These are phyloP conservation scores for Lachnellula suecica DNA, from an alignment of 2,329 filamentous ascomycete species.

Conservation along the genomic window DNA sequence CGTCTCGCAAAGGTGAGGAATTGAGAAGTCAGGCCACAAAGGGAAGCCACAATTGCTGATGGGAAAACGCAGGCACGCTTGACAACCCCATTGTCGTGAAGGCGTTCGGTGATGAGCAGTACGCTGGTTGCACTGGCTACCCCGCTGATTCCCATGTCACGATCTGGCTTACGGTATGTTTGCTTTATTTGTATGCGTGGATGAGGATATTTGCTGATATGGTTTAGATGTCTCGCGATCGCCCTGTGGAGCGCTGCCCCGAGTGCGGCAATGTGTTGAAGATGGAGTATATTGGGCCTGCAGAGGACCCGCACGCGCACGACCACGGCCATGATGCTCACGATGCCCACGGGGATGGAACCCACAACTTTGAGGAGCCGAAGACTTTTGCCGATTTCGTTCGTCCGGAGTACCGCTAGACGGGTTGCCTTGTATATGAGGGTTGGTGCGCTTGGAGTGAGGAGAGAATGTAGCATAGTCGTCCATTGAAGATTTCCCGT, in stretches of 20 bases:
- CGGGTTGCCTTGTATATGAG: slow-evolving; percentile 1
- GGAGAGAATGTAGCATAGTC: slow-evolving; percentile 12
- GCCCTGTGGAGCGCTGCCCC: slow-evolving; percentile 90
- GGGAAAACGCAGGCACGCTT: slow-evolving; percentile 66
- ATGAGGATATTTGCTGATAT: neutral
- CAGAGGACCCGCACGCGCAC: slow-evolving; percentile 60
- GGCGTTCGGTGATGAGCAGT: slow-evolving; percentile 94
- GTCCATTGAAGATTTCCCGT: neutral
- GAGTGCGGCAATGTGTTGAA: slow-evolving; percentile 97
- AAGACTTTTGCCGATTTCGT: slow-evolving; percentile 97
- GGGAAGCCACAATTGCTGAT: slow-evolving; percentile 14
- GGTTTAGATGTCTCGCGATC: slow-evolving; percentile 75
- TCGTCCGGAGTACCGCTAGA: slow-evolving; percentile 89
- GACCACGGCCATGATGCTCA: slow-evolving; percentile 47
- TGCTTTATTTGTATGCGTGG: neutral
- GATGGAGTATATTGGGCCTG: slow-evolving; percentile 92
- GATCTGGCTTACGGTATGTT: slow-evolving; percentile 82
- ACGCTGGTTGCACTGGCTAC: slow-evolving; percentile 90
- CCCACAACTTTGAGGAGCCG: slow-evolving; percentile 72
- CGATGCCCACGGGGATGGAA: slow-evolving; percentile 46
- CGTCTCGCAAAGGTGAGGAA: slow-evolving; percentile 76
- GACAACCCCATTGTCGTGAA: slow-evolving; percentile 88
- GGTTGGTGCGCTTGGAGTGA: neutral
- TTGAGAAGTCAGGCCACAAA: slow-evolving; percentile 11
- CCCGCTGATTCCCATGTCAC: slow-evolving; percentile 90